phyloP scores from a whole-genome alignment of 108 stramenopile genomes.

The Cylindrotheca fusiformis region DNA sequence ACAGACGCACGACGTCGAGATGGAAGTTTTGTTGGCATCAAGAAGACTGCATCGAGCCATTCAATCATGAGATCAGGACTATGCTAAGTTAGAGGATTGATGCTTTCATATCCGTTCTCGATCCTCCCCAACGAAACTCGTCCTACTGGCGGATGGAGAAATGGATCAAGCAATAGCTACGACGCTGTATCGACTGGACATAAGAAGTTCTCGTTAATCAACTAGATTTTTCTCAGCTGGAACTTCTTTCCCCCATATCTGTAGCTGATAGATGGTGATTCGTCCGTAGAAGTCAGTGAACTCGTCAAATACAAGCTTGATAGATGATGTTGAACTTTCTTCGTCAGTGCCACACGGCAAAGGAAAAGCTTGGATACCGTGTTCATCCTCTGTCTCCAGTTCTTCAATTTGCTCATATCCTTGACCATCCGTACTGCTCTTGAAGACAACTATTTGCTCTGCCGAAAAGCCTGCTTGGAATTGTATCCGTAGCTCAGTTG shows the following conservation, averaged over 20 bases:
- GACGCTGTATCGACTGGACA: neutral
- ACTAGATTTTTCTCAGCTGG: neutral
- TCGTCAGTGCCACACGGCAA: constrained; percentile 3
- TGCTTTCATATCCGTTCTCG: too few relatives aligned
- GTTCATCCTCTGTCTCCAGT: constrained; percentile 49
- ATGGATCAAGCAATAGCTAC: neutral
- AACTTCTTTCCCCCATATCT: constrained; percentile 54
- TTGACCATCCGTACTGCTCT: neutral
- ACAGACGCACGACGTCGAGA: too few relatives aligned
- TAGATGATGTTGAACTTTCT: constrained; percentile 13
- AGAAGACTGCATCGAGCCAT: too few relatives aligned
- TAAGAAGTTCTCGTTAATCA: too few relatives aligned
- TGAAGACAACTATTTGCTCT: constrained; percentile 25
- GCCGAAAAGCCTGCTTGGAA: constrained; percentile 63
- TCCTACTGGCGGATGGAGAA: too few relatives aligned
- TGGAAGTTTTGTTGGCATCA: too few relatives aligned
- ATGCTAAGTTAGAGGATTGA: too few relatives aligned
- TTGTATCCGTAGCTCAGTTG: constrained; percentile 39
- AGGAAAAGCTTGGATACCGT: constrained; percentile 39
- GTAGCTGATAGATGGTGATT: constrained; percentile 52
- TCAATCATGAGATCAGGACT: too few relatives aligned
- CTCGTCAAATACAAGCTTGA: constrained; percentile 45
- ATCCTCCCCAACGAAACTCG: too few relatives aligned
- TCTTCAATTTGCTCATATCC: constrained; percentile 2
- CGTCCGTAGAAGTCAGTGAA: constrained; percentile 64